Percentiles rank a stretch among this genome's conserved stretches.
phyloP scores from a whole-genome alignment of 371 early-diverging fungal genomes.

The Synchytrium microbalum region DNA sequence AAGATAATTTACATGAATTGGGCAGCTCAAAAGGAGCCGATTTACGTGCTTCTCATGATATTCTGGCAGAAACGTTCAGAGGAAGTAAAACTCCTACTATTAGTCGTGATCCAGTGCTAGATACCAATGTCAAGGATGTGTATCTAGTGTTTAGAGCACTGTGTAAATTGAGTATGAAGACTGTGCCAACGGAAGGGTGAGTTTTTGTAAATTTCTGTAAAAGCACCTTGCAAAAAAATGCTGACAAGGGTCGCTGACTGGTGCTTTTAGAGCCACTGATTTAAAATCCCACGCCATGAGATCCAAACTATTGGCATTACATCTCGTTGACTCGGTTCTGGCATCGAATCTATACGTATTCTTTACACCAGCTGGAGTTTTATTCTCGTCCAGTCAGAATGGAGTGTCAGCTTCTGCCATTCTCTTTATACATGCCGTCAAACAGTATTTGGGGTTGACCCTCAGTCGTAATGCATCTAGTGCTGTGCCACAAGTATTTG shows the following conservation, averaged over 20 bases:
- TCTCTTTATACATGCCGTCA: slow-evolving; percentile 67
- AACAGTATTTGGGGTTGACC: slow-evolving; percentile 74
- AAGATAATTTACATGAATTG: not conserved
- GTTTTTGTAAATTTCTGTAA: not conserved
- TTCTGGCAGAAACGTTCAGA: slow-evolving; percentile 12
- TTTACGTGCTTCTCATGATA: slow-evolving; percentile 23
- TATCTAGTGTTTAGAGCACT: slow-evolving; percentile 85
- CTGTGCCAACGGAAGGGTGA: slow-evolving; percentile 43
- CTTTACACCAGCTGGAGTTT: slow-evolving; percentile 22
- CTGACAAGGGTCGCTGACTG: not conserved
- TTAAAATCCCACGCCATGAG: slow-evolving; percentile 46
- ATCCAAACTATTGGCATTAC: slow-evolving; percentile 47
- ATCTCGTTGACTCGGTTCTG: slow-evolving; percentile 49
- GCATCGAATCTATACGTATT: slow-evolving; percentile 33
- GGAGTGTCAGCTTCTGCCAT: slow-evolving; percentile 6
- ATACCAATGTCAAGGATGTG: slow-evolving; percentile 62
- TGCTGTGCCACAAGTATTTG: slow-evolving; percentile 70
- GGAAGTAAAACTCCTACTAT: not conserved
- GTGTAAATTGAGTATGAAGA: slow-evolving; percentile 84
- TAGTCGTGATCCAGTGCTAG: slow-evolving; percentile 9
- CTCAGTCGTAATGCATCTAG: slow-evolving; percentile 72
- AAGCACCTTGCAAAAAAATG: not conserved
- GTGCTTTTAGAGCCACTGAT: slow-evolving; percentile 29
- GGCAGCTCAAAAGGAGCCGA: slow-evolving; percentile 7
- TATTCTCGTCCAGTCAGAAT: slow-evolving; percentile 23